phyloP scores from a whole-genome alignment of 768 basidiomycete species.

The Paxillus rubicundulus region DNA sequence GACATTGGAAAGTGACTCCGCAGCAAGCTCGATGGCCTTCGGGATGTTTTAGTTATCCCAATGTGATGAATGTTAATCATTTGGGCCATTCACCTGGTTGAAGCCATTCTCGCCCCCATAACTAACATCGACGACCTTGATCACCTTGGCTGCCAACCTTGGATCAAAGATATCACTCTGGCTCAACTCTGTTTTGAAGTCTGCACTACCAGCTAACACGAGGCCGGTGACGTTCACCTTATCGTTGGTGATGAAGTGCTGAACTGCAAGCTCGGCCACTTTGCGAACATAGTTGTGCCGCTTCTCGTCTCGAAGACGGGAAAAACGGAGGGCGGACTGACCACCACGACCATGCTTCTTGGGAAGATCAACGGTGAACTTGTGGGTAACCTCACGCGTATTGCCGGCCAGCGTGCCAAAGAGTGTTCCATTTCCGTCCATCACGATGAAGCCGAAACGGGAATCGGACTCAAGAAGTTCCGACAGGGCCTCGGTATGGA shows the following conservation, averaged over 20 bases:
- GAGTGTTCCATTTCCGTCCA: conserved; percentile 97
- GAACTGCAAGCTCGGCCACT: conserved; percentile 94
- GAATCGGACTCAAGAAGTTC: conserved; percentile 97
- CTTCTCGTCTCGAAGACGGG: conserved; percentile 98
- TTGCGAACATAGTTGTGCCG: conserved; percentile 99
- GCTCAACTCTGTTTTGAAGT: conserved; percentile 97
- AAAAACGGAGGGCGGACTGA: conserved; percentile 99
- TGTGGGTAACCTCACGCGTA: conserved; percentile 95
- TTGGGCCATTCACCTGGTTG: conserved; percentile 71
- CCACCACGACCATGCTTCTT: conserved; percentile 99
- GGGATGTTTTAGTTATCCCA: not conserved
- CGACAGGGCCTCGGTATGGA: conserved; percentile 96
- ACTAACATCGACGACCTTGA: conserved; percentile 98
- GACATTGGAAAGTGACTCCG: conserved; percentile 95
- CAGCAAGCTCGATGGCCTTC: conserved; percentile 94
- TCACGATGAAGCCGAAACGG: conserved; percentile 98
- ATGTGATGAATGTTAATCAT: not conserved
- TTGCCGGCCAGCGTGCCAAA: conserved; percentile 96
- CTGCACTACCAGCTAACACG: conserved; percentile 94
- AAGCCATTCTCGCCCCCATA: conserved; percentile 99
- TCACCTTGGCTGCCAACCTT: conserved; percentile 83
- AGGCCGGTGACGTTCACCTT: conserved; percentile 97
- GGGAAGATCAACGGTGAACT: conserved; percentile 97
- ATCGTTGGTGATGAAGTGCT: conserved; percentile 97
- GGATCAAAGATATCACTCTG: conserved; percentile 96